phyloP scores from a whole-genome alignment of 805 yeast species.

The Candida sithepensis region DNA sequence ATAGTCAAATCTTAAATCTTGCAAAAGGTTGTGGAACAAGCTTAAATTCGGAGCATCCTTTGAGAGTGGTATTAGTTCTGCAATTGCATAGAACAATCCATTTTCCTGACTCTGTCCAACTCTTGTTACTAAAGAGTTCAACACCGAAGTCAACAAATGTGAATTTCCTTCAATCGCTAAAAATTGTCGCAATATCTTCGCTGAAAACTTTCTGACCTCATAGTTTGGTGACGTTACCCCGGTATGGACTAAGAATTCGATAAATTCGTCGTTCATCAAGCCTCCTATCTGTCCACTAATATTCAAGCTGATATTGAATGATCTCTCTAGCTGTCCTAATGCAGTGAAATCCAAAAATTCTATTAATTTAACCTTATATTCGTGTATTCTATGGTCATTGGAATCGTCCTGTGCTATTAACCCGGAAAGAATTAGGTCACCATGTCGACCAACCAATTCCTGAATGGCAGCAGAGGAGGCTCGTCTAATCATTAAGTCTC shows the following conservation, averaged over 20 bases:
- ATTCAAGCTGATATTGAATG: constrained; percentile 30
- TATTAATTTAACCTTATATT: constrained; percentile 45
- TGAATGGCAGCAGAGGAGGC: constrained; percentile 87
- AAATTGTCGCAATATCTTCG: constrained; percentile 32
- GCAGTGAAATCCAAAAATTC: constrained; percentile 54
- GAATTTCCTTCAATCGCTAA: constrained; percentile 1
- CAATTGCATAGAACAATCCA: constrained; percentile 20
- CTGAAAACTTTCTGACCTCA: constrained; percentile 40
- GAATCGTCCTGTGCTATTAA: not conserved
- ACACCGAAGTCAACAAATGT: not conserved
- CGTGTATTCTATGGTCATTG: constrained; percentile 23
- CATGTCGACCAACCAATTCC: constrained; percentile 78
- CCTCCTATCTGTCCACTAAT: constrained; percentile 13
- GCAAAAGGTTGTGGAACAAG: constrained; percentile 8
- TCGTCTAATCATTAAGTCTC: constrained; percentile 68
- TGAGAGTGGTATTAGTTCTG: constrained; percentile 15
- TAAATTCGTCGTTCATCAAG: constrained; percentile 24
- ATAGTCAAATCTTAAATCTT: constrained; percentile 26
- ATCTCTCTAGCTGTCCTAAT: constrained; percentile 39
- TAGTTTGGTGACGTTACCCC: constrained; percentile 37
- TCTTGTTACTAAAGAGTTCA: not conserved
- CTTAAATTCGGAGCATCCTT: not conserved
- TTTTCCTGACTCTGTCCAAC: not conserved
- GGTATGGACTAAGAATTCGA: constrained; percentile 30
- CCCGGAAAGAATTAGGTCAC: constrained; percentile 35